Percentiles rank a stretch among this genome's conserved stretches.
Conservation (phyloP, 345 rosid species). For the Firmiana major region DNA sequence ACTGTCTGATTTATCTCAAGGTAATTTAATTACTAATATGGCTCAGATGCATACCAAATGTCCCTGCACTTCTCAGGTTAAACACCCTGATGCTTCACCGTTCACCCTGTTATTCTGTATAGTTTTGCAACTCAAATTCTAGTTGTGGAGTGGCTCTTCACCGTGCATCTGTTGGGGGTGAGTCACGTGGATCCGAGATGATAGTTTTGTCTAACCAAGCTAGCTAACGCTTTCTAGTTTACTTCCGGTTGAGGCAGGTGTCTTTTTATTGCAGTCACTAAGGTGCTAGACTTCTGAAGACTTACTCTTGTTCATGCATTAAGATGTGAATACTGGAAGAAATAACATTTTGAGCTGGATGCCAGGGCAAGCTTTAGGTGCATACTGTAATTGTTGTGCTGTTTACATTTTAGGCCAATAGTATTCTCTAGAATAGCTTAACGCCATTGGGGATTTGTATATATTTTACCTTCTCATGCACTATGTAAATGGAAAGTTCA, state of each 20-base stretch:
- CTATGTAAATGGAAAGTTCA: not conserved
- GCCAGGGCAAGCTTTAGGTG: not conserved
- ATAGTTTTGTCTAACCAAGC: constrained; percentile 27
- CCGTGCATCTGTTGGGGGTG: constrained; percentile 25
- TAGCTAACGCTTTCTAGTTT: constrained; percentile 9
- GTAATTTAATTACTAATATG: too few relatives aligned
- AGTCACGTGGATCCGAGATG: constrained; percentile 24
- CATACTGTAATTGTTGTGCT: not conserved
- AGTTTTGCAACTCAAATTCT: constrained; percentile 14
- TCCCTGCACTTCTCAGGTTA: too few relatives aligned
- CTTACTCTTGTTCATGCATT: not conserved
- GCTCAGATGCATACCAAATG: too few relatives aligned
- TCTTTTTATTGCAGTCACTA: not conserved
- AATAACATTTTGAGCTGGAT: not conserved
- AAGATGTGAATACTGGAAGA: not conserved
- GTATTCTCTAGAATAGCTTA: not conserved
- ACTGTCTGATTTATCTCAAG: too few relatives aligned
- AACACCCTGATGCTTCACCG: not conserved
- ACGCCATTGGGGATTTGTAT: not conserved
- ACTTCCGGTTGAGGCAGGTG: not conserved
- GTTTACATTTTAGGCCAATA: not conserved
- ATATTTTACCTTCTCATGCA: not conserved
- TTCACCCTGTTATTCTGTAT: constrained; percentile 8
- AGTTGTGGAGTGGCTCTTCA: constrained; percentile 16
- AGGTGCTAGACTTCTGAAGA: not conserved